phyloP scores from a whole-genome alignment of 768 basidiomycete genomes.

The Trametes sanguinea region DNA sequence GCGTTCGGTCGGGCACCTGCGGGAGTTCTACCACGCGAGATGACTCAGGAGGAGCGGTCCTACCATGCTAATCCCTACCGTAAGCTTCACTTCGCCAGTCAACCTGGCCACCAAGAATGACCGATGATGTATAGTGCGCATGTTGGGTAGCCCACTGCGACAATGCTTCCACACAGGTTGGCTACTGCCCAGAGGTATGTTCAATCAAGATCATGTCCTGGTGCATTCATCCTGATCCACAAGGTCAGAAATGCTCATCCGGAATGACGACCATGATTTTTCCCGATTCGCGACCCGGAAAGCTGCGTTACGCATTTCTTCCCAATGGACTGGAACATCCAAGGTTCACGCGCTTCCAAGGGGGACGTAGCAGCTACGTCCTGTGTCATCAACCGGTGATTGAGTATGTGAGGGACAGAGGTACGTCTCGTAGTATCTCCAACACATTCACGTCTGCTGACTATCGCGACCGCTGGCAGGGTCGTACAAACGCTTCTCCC shows the following conservation, averaged over 20 bases:
- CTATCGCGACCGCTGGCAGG: neutral
- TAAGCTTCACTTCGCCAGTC: slow-evolving; percentile 35
- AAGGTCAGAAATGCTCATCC: slow-evolving; percentile 64
- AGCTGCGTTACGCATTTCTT: slow-evolving; percentile 34
- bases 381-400: slow-evolving; percentile 60
- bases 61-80: slow-evolving; percentile 82
- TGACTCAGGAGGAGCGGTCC: slow-evolving; percentile 60
- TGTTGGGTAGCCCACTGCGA: slow-evolving; percentile 68
- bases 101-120: neutral
- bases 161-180: slow-evolving; percentile 51
- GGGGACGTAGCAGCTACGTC: slow-evolving; percentile 53
- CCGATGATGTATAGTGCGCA: slow-evolving; percentile 53
- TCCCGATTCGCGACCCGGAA: slow-evolving; percentile 27
- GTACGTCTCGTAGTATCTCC: slow-evolving; percentile 29
- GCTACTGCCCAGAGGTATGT: slow-evolving; percentile 59
- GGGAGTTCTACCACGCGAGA: slow-evolving; percentile 46
- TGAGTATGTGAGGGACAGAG: slow-evolving; percentile 38
- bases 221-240: neutral
- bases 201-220: neutral
- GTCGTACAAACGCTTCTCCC: slow-evolving; percentile 24
- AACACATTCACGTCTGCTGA: neutral
- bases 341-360: slow-evolving; percentile 51
- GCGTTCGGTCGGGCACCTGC: slow-evolving; percentile 1
- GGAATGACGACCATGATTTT: slow-evolving; percentile 56
- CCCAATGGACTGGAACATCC: slow-evolving; percentile 71